Evolutionary conservation across 129 eudicot species (phyloP).

Genomic region (Tagetes patula): DNA sequence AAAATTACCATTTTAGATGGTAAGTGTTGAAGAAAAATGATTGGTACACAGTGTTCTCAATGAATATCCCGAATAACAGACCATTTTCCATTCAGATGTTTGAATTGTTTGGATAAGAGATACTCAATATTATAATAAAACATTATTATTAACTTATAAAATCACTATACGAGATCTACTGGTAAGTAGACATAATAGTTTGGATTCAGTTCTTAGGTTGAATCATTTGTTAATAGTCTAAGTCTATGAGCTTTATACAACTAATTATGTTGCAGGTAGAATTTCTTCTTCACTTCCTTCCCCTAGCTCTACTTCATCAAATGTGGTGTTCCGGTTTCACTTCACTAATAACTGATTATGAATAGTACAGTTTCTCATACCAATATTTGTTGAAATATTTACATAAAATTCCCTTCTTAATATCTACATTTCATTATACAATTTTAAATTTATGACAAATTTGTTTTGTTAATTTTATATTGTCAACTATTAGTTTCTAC

Average conservation of each 20-base stretch:
- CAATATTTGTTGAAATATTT: background rate
- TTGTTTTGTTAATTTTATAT: background rate
- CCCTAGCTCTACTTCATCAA: background rate
- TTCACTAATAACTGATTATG: background rate
- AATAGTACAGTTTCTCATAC: background rate
- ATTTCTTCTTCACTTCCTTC: constrained; percentile 14
- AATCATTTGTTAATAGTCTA: background rate
- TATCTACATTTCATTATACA: background rate
- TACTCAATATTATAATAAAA: background rate
- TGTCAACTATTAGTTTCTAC: background rate
- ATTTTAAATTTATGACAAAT: background rate
- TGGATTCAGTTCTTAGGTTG: background rate
- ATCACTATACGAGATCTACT: background rate
- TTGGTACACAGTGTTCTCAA: background rate
- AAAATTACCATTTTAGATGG: background rate
- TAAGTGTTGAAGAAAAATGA: background rate
- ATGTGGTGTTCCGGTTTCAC: background rate
- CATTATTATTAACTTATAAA: background rate
- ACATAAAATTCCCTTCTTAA: background rate
- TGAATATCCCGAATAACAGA: background rate
- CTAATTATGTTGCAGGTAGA: background rate
- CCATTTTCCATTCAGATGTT: background rate
- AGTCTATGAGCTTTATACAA: background rate
- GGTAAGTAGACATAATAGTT: background rate
- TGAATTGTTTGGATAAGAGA: background rate